A percentile compares a stretch with the other conserved stretches of the same genome.
Evolutionary conservation across 176 grass and related monocot genomes (phyloP).

Genomic region (Aegilops speltoides): DNA sequence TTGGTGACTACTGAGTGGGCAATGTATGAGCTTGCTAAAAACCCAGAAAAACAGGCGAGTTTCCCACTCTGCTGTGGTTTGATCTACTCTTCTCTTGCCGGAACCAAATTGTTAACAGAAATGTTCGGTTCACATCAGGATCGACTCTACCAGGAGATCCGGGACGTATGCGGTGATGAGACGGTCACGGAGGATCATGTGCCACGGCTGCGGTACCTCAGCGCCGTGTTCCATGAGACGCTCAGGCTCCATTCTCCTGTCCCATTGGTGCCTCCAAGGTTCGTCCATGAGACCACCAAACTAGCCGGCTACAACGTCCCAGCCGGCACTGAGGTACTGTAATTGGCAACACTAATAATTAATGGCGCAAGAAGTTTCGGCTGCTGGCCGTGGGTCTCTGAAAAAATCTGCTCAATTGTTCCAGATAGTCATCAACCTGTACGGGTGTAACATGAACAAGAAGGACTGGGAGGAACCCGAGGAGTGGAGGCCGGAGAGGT

Average conservation of each 20-base stretch:
- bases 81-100: too few species aligned
- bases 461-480: slow-evolving; percentile 58
- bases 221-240: slow-evolving; percentile 80
- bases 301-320: slow-evolving; percentile 62
- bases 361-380: neutral
- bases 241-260: slow-evolving; percentile 60
- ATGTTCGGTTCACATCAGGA: slow-evolving; percentile 43
- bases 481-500: slow-evolving; percentile 85
- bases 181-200: slow-evolving; percentile 64
- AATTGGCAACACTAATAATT: neutral
- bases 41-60: slow-evolving; percentile 60
- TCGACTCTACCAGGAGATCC: slow-evolving; percentile 63
- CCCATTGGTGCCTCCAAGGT: slow-evolving; percentile 65
- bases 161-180: slow-evolving; percentile 45
- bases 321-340: slow-evolving; percentile 51
- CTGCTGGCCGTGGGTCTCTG: neutral
- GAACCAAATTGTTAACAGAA: neutral
- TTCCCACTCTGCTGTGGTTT: neutral
- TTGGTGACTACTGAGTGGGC: slow-evolving; percentile 78
- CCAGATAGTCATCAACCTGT: slow-evolving; percentile 79
- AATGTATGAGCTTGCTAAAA: slow-evolving; percentile 80
- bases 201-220: slow-evolving; percentile 55
- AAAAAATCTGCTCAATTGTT: neutral
- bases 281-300: slow-evolving; percentile 66
- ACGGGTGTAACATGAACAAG: slow-evolving; percentile 83